phyloP scores from a whole-genome alignment of 2,329 filamentous ascomycete species.

The Penicillium sp. region DNA sequence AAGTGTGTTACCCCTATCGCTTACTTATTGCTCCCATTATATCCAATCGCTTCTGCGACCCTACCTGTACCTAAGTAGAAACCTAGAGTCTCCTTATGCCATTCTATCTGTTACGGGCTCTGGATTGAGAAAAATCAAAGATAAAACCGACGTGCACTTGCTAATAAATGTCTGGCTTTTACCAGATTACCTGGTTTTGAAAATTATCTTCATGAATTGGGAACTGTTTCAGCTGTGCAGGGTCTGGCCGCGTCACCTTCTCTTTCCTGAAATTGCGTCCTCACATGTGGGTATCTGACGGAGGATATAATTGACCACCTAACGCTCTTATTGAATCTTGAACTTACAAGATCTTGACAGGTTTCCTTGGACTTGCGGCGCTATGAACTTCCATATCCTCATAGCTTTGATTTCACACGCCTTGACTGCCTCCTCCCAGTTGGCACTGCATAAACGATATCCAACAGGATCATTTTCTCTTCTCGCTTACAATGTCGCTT shows the following conservation, averaged over 20 bases:
- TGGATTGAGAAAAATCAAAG: no score
- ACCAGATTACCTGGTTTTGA: no score
- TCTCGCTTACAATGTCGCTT: conserved; percentile 15
- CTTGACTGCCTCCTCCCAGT: conserved; percentile 1
- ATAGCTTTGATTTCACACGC: conserved; percentile 10
- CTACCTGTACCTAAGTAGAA: background rate
- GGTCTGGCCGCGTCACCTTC: background rate
- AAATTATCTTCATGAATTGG: no score
- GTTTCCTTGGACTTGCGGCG: background rate
- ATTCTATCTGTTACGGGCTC: no score
- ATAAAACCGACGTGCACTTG: no score
- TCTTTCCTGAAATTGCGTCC: background rate
- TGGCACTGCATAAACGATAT: conserved; percentile 14
- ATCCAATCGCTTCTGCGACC: conserved; percentile 2
- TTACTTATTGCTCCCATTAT: conserved; percentile 5
- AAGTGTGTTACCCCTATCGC: no score
- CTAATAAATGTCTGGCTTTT: no score
- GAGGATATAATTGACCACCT: background rate
- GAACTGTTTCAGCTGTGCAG: background rate
- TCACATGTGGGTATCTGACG: background rate
- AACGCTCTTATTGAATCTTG: background rate
- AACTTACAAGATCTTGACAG: background rate
- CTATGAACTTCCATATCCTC: conserved; percentile 13
- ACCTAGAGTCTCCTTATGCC: background rate
- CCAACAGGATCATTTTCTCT: conserved; percentile 16